Conservation (phyloP, 2,329 filamentous ascomycete species). For the Cadophora luteo-olivacea region DNA sequence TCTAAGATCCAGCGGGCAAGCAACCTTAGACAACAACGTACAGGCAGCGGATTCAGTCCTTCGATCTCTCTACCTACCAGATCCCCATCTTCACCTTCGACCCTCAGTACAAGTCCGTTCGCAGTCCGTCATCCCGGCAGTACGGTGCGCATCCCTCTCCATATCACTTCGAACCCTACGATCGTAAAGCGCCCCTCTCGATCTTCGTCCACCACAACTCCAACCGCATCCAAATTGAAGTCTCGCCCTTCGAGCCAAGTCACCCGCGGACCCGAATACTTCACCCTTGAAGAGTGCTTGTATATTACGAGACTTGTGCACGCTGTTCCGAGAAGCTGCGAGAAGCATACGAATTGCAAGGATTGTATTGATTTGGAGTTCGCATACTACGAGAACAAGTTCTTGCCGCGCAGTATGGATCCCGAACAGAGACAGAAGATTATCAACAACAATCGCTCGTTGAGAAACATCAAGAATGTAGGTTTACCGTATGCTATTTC, state of each 20-base stretch:
- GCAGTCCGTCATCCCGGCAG: background rate
- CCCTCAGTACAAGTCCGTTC: background rate
- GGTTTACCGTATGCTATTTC: conserved; percentile 8
- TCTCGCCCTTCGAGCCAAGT: background rate
- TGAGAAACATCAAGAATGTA: conserved; percentile 47
- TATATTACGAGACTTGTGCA: conserved; percentile 27
- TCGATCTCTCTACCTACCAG: background rate
- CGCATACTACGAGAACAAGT: conserved; percentile 37
- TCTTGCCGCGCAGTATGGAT: conserved; percentile 40
- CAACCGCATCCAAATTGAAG: background rate
- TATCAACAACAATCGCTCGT: conserved; percentile 44
- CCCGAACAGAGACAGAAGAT: conserved; percentile 44
- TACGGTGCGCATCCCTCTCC: background rate
- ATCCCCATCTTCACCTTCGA: background rate
- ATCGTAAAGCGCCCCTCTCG: background rate
- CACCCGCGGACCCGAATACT: conserved; percentile 24
- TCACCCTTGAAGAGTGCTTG: conserved; percentile 32
- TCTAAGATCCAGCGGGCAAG: background rate
- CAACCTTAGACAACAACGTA: background rate
- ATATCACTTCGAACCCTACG: background rate
- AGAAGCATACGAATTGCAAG: conserved; percentile 36
- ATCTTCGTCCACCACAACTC: background rate
- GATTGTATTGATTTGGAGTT: conserved; percentile 37
- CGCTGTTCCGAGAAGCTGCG: conserved; percentile 19
- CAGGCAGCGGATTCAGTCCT: conserved; percentile 16